Percentiles rank a stretch among this genome's conserved stretches.
Conservation (phyloP, 495 filamentous ascomycete genomes). For the Symbiotaphrina buchneri region DNA sequence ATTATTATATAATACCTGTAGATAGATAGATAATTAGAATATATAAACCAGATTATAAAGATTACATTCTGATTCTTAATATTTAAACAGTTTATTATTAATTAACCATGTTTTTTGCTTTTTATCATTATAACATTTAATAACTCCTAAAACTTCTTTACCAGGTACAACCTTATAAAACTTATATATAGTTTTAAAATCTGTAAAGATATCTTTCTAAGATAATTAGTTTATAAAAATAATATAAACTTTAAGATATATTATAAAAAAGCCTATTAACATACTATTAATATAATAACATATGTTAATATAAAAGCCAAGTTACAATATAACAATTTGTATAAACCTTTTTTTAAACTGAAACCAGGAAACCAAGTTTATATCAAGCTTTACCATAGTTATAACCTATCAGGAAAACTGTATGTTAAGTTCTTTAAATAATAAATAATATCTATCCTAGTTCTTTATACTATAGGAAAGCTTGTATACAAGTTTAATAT, state of each 20-base stretch:
- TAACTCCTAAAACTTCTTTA: background rate
- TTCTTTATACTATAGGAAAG: no score
- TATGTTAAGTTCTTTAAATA: no score
- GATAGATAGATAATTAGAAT: no score
- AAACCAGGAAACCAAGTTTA: no score
- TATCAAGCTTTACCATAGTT: no score
- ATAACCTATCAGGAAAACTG: no score
- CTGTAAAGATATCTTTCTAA: background rate
- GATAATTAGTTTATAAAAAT: background rate
- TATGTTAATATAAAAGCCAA: no score
- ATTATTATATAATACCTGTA: constrained; percentile 1
- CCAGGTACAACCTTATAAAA: background rate
- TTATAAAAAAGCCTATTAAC: background rate
- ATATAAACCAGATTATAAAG: no score
- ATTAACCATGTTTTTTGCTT: background rate
- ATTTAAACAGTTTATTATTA: background rate
- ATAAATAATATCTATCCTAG: no score
- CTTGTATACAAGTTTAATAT: no score
- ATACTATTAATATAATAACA: background rate
- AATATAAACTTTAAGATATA: background rate
- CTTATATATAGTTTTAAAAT: background rate
- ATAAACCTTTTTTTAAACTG: no score
- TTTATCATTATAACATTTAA: background rate
- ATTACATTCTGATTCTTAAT: background rate
- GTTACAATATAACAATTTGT: no score